Conservation (phyloP, 345 rosid species). For the Hirschfeldia incana region DNA sequence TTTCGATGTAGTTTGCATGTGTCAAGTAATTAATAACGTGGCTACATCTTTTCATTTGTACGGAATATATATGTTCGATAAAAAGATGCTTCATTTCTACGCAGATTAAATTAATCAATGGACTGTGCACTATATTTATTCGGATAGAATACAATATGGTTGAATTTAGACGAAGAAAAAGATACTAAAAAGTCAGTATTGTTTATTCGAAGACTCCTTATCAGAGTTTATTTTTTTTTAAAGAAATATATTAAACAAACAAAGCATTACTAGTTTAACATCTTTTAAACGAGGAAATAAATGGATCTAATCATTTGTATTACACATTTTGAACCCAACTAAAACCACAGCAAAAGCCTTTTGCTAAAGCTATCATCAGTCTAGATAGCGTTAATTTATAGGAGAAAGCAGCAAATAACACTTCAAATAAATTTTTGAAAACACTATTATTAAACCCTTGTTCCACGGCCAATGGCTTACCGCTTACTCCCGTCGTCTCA, state of each 20-base stretch:
- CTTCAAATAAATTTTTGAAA: no score
- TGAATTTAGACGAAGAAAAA: neutral
- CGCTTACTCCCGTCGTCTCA: neutral
- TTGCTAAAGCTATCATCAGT: neutral
- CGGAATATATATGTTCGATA: neutral
- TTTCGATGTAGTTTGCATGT: slow-evolving; percentile 3
- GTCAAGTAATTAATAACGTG: neutral
- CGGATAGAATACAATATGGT: neutral
- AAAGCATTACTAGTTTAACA: neutral
- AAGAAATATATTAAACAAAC: neutral
- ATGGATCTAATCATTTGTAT: neutral
- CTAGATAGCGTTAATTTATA: no score
- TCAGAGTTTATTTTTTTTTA: neutral
- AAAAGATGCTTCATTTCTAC: neutral
- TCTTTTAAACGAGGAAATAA: neutral
- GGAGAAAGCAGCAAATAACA: no score
- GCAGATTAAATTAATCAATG: neutral
- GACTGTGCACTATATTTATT: neutral
- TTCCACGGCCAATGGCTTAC: neutral
- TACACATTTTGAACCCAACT: neutral
- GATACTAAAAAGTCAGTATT: neutral
- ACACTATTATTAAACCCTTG: neutral
- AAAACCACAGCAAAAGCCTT: neutral
- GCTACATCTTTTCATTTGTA: neutral
- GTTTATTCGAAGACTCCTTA: neutral